phyloP scores from a whole-genome alignment of 306 rosid species.

The Senna siamea region DNA sequence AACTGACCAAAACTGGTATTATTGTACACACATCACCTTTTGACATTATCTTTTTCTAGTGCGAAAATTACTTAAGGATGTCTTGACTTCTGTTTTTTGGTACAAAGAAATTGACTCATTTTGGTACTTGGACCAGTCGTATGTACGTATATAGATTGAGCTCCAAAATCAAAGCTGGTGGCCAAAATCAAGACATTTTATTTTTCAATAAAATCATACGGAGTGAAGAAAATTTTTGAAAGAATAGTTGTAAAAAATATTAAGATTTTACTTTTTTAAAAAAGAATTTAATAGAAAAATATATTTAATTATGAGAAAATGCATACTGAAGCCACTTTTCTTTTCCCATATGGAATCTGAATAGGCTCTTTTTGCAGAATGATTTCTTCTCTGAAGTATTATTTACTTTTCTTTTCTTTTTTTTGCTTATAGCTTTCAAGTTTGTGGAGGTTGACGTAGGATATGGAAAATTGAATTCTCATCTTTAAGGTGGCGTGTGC shows the following conservation, averaged over 20 bases:
- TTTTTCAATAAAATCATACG: no score
- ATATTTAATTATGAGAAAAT: not conserved
- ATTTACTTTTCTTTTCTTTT: not conserved
- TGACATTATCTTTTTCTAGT: not conserved
- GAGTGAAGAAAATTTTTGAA: no score
- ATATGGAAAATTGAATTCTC: not conserved
- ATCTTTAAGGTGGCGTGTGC: not conserved
- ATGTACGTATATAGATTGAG: not conserved
- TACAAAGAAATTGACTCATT: constrained; percentile 42
- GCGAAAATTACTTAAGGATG: not conserved
- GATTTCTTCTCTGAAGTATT: not conserved
- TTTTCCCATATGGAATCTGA: constrained; percentile 8
- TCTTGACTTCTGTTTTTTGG: not conserved
- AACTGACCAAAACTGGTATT: not conserved
- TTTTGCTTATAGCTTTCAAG: not conserved
- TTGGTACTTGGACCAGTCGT: constrained; percentile 2
- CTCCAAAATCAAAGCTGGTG: constrained; percentile 27
- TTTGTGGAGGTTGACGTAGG: constrained; percentile 16
- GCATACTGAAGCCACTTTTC: constrained; percentile 13
- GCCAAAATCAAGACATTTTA: not conserved
- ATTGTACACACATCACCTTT: not conserved
- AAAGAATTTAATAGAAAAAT: no score
- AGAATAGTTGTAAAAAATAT: no score
- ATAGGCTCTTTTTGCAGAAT: constrained; percentile 31
- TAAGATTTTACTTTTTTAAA: no score